Conservation (phyloP, 331 rosid genomes). For the Cydonia oblonga region DNA sequence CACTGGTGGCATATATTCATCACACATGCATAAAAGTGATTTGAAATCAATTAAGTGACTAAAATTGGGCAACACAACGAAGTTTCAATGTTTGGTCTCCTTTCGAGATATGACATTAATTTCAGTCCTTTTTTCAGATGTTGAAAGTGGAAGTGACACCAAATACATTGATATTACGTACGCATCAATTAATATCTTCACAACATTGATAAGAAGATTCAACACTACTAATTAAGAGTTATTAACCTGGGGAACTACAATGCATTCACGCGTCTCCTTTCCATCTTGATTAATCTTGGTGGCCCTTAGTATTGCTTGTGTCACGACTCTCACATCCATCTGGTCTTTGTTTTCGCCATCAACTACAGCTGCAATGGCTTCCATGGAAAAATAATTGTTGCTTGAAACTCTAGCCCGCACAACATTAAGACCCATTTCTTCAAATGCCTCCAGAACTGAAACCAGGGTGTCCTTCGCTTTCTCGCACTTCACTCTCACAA, state of each 20-base stretch:
- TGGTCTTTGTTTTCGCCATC: neutral
- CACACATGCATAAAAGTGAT: neutral
- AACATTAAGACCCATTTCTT: slow-evolving; percentile 48
- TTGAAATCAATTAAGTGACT: neutral
- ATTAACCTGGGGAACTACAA: neutral
- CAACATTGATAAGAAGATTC: neutral
- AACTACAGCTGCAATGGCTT: slow-evolving; percentile 40
- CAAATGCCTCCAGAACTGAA: slow-evolving; percentile 49
- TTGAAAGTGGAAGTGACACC: neutral
- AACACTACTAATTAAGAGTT: neutral
- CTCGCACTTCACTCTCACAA: slow-evolving; percentile 43
- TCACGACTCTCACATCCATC: slow-evolving; percentile 8
- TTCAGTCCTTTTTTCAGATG: neutral
- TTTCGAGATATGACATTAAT: neutral
- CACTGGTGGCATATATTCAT: neutral
- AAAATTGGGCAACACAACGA: neutral
- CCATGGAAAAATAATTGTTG: slow-evolving; percentile 39
- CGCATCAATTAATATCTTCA: neutral
- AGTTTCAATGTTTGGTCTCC: neutral
- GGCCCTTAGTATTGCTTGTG: slow-evolving; percentile 27
- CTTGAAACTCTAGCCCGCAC: slow-evolving; percentile 67
- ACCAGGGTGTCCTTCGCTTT: slow-evolving; percentile 51
- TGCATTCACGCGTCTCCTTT: neutral
- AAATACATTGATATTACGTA: neutral
- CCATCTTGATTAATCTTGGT: slow-evolving; percentile 7